Percentiles rank a stretch among this genome's conserved stretches.
phyloP scores from a whole-genome alignment of 257 asterid species.

The Vinca minor region DNA sequence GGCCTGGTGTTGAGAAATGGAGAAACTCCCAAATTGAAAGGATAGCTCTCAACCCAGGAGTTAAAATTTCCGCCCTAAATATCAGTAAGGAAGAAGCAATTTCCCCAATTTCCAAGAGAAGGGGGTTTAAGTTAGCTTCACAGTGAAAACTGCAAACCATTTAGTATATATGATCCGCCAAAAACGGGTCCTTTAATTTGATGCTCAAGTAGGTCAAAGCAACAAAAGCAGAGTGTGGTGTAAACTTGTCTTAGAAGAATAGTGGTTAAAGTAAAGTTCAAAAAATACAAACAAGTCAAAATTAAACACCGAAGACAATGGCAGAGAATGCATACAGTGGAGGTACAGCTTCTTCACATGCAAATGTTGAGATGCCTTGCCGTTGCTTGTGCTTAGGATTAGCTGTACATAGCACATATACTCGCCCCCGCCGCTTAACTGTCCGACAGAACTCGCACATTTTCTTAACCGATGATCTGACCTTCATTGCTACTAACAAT shows the following conservation, averaged over 20 bases:
- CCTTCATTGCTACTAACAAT: constrained; percentile 65
- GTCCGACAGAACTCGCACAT: constrained; percentile 86
- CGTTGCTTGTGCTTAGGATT: constrained; percentile 98
- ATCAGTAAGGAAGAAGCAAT: background rate
- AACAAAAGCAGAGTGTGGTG: background rate
- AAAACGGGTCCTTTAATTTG: background rate
- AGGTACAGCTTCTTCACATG: constrained; percentile 50
- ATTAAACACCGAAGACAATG: background rate
- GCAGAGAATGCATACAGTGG: constrained; percentile 38
- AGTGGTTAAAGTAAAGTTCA: background rate
- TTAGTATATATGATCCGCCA: background rate
- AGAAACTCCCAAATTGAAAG: background rate
- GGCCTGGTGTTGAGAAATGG: background rate
- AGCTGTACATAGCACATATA: constrained; percentile 71
- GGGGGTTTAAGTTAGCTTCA: background rate
- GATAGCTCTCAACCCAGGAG: background rate
- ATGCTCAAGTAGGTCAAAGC: background rate
- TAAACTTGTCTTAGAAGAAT: background rate
- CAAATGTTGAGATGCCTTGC: constrained; percentile 76
- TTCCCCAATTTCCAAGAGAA: background rate
- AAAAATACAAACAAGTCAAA: background rate
- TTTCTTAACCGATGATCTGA: constrained; percentile 88
- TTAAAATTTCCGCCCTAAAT: background rate
- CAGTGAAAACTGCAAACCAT: background rate
- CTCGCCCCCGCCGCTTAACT: constrained; percentile 84